Base-by-base conservation (phyloP, 1,284 basidiomycete genomes). In the Dichomitus squalens region DNA sequence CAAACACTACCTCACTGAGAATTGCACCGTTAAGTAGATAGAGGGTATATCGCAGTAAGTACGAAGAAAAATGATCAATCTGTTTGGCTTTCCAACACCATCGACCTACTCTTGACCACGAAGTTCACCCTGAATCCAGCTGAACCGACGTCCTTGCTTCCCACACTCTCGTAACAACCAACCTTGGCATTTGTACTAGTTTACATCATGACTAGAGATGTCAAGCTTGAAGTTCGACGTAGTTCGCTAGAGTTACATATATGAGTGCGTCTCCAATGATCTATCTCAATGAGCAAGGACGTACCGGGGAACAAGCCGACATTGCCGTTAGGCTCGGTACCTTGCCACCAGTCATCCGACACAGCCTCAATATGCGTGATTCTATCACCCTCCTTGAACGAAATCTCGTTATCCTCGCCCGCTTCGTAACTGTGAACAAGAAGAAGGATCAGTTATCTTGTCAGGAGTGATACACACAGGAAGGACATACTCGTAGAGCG, bases 271-370 rank as follows among this genome's bases (percentile, higher is more conserved):
- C 20, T 18, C 43, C 44, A 31, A 36, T 20, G 35, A 33, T 35
- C 4, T 55, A 52, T 27, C 14, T 7, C 3, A 52, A 27, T 53
- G 49, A 48, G 31, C 27, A 7, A 55, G 39, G 40, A 79, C 85
- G 64, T 68, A 90, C 90, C 88, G 63, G 94, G 94, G 86, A 97
- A 95, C 61, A 95, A 76, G 12, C 93, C 94, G 52, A 80, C 72
- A 43, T 81, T 75, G 1, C 92, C 93, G 54, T 82, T 74, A 41
- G 70, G 57, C 61, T 83, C 81, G 63, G 75, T 82, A 1, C 94
- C 95, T 64, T 88, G 81, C 94, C 94, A 96, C 94, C 95, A 96
- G 64, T 95, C 93, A 18, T 94, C 91, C 56, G 79, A 87, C 21
- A 80, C 81, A 46, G 85, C 83, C 69, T 90, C 87, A 47, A 93